A percentile compares a stretch with the other conserved stretches of the same genome.
Evolutionary conservation across 495 filamentous ascomycete species (phyloP).

Genomic region (Tetracladium marchalianum): DNA sequence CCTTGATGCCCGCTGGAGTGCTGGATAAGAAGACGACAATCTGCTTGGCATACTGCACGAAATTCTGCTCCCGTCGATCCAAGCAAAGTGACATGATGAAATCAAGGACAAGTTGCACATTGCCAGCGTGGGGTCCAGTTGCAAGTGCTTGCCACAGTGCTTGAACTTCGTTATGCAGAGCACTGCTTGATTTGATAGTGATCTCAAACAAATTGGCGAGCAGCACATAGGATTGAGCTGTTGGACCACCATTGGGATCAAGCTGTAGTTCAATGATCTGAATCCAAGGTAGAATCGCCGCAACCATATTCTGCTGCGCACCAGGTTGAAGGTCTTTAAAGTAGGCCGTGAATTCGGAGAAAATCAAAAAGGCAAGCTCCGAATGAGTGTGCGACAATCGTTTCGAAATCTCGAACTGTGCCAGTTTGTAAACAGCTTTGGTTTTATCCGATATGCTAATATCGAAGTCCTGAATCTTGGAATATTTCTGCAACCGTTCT

Average conservation of each 20-base stretch:
- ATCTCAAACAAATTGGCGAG: conserved; percentile 94
- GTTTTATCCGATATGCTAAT: conserved; percentile 98
- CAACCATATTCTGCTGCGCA: conserved; percentile 86
- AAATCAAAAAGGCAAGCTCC: conserved; percentile 83
- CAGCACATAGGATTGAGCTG: conserved; percentile 85
- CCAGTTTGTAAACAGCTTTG: conserved; percentile 92
- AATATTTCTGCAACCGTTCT: conserved; percentile 72
- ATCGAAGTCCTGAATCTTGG: conserved; percentile 91
- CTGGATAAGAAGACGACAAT: conserved; percentile 92
- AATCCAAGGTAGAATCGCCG: conserved; percentile 91
- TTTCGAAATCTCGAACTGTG: conserved; percentile 93
- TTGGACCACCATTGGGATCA: conserved; percentile 89
- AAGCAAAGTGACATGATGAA: conserved; percentile 91
- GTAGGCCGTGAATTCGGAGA: conserved; percentile 86
- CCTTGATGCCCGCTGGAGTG: conserved; percentile 81
- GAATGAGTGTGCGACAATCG: conserved; percentile 78
- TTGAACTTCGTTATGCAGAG: conserved; percentile 91
- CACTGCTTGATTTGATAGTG: conserved; percentile 80
- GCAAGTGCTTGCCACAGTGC: conserved; percentile 95
- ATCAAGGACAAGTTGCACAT: conserved; percentile 87
- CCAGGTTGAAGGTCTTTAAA: conserved; percentile 76
- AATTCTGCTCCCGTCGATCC: conserved; percentile 91
- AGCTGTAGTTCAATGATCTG: conserved; percentile 87
- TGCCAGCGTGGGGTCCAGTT: conserved; percentile 87
- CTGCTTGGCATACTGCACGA: conserved; percentile 95